Percentiles rank a stretch among this genome's conserved stretches.
Conservation (phyloP, 192 early-diverging fungal species). For the Rhizophagus clarus region DNA sequence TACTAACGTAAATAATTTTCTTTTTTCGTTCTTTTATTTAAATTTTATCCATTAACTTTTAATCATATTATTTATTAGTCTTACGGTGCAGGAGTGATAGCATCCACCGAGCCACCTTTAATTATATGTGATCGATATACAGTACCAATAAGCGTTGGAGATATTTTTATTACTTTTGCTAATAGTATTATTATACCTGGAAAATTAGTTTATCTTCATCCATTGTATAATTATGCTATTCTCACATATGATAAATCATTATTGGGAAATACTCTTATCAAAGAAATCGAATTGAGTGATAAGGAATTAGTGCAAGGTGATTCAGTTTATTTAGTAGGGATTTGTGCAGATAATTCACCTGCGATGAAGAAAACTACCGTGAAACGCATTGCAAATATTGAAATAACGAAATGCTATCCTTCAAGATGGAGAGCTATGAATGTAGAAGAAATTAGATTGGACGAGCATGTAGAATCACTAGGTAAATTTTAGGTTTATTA, state of each 20-base stretch:
- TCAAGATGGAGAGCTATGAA: slow-evolving; percentile 63
- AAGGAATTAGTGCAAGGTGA: slow-evolving; percentile 67
- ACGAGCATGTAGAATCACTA: slow-evolving; percentile 65
- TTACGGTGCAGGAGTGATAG: slow-evolving; percentile 77
- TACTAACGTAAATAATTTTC: slow-evolving; percentile 42
- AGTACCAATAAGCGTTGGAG: slow-evolving; percentile 76
- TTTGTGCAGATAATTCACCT: slow-evolving; percentile 52
- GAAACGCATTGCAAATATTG: slow-evolving; percentile 59
- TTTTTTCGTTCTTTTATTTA: background rate
- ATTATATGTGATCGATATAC: slow-evolving; percentile 82
- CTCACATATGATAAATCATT: slow-evolving; percentile 77
- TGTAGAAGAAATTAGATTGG: slow-evolving; percentile 64
- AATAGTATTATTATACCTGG: slow-evolving; percentile 89
- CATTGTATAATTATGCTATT: slow-evolving; percentile 85
- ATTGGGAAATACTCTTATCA: slow-evolving; percentile 77
- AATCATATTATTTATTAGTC: slow-evolving; percentile 4
- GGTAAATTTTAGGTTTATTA: slow-evolving; percentile 20
- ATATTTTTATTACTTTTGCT: slow-evolving; percentile 81
- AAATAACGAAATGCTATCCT: slow-evolving; percentile 65
- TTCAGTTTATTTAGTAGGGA: slow-evolving; percentile 55
- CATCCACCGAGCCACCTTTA: slow-evolving; percentile 77
- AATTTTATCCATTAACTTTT: background rate
- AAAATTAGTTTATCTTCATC: slow-evolving; percentile 80
- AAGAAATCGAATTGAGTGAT: slow-evolving; percentile 58
- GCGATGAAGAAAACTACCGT: slow-evolving; percentile 65